Evolutionary conservation across 768 basidiomycete genomes (phyloP), one percentile per base, ranked within the genome.

Genomic region (Epithele typhae): DNA sequence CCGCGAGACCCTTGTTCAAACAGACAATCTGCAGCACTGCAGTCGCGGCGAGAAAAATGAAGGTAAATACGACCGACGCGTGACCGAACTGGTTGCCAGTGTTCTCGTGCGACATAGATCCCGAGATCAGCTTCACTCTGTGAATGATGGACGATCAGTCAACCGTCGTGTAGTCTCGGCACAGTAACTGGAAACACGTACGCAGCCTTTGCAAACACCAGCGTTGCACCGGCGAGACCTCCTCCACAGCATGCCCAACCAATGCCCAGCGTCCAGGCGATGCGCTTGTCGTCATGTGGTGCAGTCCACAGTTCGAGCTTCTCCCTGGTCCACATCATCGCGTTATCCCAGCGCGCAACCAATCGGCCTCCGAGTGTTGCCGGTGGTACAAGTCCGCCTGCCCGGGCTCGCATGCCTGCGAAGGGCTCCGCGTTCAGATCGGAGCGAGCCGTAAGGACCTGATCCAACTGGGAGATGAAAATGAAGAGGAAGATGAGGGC

Each of bases 241-340:
- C 94, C 94, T 25, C 94, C 93, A 45, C 83, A 82, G 52, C 92
- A 92, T 2, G 92, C 88, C 95, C 94, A 97, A 1, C 84, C 85
- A 40, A 98, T 91, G 12, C 93, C 94, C 37, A 94, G 74, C 22
- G 88, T 83, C 90, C 92, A 96, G 6, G 86, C 85, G 34, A 98
- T 72, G 44, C 83, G 82, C 55, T 79, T 86, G 60, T 98, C 94
- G 59, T 86, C 86, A 59, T 84, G 87, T 11, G 83, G 73, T 23
- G 78, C 82, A 7, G 84, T 85, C 84, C 87, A 87, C 1, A 64
- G 55, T 59, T 94, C 91, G 40, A 93, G 66, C 58, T 73, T 72
- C 51, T 81, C 77, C 21, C 73, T 75, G 27, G 86, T 59, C 69
- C 77, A 73, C 22, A 66, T 58, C 65, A 87, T 79, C 6, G 69